These are phyloP conservation scores for Artemisia tridentata DNA, from an alignment of 129 eudicot species.

Conservation along the genomic window DNA sequence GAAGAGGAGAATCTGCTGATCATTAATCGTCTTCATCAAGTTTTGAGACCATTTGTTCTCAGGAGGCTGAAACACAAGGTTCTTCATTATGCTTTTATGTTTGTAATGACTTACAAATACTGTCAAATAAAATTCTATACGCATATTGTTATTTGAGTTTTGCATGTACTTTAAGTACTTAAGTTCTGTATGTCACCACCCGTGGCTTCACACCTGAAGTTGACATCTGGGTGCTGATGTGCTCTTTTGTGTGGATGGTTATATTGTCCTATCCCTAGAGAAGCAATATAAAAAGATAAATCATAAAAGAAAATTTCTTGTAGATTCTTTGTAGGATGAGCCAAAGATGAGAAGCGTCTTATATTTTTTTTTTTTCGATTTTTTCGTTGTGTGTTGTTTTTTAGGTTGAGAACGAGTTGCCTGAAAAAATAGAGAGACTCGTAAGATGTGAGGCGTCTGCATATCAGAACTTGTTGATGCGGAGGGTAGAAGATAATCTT, in stretches of 20 bases:
- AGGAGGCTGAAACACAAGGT: slow-evolving; percentile 98
- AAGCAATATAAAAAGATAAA: neutral
- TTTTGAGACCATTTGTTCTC: slow-evolving; percentile 94
- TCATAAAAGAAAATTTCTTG: slow-evolving; percentile 11
- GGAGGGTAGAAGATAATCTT: slow-evolving; percentile 93
- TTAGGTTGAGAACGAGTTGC: slow-evolving; percentile 87
- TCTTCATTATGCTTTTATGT: slow-evolving; percentile 8
- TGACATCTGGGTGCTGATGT: neutral
- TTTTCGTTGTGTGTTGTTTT: slow-evolving; percentile 13
- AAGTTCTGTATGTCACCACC: neutral
- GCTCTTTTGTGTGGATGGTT: slow-evolving; percentile 3
- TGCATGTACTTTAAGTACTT: slow-evolving; percentile 18
- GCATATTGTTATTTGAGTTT: neutral
- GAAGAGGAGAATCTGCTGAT: slow-evolving; percentile 96
- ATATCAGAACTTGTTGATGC: slow-evolving; percentile 91
- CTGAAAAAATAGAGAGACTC: slow-evolving; percentile 95
- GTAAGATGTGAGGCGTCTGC: slow-evolving; percentile 97
- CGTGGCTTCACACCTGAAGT: slow-evolving; percentile 6
- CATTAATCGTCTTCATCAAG: slow-evolving; percentile 99
- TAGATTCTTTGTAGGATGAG: neutral
- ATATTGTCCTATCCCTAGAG: slow-evolving; percentile 10
- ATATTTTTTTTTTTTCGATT: neutral
- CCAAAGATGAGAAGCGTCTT: slow-evolving; percentile 7
- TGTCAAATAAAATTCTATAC: neutral
- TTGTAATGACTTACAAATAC: neutral